Base-by-base conservation (phyloP, 108 stramenopile genomes). In the Phaeodactylum tricornutum region DNA sequence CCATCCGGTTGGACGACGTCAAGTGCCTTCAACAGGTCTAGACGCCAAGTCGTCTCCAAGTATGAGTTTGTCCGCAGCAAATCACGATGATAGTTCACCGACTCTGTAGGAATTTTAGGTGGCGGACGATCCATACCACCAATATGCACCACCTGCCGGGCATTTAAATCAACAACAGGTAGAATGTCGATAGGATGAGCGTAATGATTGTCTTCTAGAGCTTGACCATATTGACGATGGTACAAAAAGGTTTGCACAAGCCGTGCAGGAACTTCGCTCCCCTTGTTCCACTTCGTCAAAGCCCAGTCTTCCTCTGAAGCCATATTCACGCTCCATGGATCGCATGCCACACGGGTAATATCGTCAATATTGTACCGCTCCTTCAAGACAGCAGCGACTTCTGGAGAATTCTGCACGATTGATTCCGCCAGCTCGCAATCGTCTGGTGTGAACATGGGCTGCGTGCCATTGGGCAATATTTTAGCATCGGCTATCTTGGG, bases 131-230 rank as follows among this genome's bases (percentile, higher is more conserved):
- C 64, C 35, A 72, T 21, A 12, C 67, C 81, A 47, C 71, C 68
- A 32, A 83, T 73, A 28, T 46, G 33, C 1, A 83, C 71, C 17
- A 83, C 72, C 9, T 23, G 33, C 8, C 39, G 38, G 4, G 74
- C 29, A 47, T 70, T 75, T 33, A 83, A 55, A 47, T 78, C 74
- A 6, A 83, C 71, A 5, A 83, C 57, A 9, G 81, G 81, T 6
- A 83, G 29, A 39, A 83, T 62, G 41, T 78, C 79, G 34, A 83
- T 78, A 20, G 81, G 81, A 57, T 83, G 81, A 14, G 81, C 74
- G 51, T 83, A 83, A 40, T 76, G 74, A 53, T 83, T 83, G 65
- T 75, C 77, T 12, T 70, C 55, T 15, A 72, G 8, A 8, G 46
- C 74, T 3, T 57, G 35, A 22, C 75, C 75, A 42, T 69, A 35